Base-by-base conservation (phyloP, 371 early-diverging fungal species). In the Phascolomyces articulosus region DNA sequence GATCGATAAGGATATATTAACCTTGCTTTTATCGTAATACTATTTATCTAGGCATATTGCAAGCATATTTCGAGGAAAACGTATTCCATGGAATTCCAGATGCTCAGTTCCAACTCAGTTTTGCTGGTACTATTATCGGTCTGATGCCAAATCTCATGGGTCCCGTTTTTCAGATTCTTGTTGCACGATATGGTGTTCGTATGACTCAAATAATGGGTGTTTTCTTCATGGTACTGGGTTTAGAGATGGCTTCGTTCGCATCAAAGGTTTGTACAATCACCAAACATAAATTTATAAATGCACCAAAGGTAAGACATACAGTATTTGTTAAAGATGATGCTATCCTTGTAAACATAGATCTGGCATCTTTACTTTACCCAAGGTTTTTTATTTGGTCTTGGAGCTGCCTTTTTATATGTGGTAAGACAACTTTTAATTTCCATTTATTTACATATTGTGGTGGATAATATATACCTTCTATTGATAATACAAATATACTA, bases 291-390 rank as follows among this genome's bases (percentile, higher is more conserved):
- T n/a, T n/a, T n/a, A n/a, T n/a, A n/a, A n/a, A n/a, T n/a, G n/a
- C n/a, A n/a, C n/a, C n/a, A n/a, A n/a, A n/a, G n/a, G n/a, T n/a
- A n/a, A n/a, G n/a, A n/a, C n/a, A n/a, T n/a, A n/a, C n/a, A n/a
- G n/a, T n/a, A n/a, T n/a, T n/a, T n/a, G n/a, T n/a, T n/a, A n/a
- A n/a, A n/a, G n/a, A n/a, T n/a, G n/a, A n/a, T n/a, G n/a, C 38
- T 38, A 9, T 13, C 38, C 13, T 38, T 38, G 11, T 6, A 13
- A 47, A 47, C n/a, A 13, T 47, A 66, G 61, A 75, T 78, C 7
- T 91, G 91, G 91, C 90, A 91, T 21, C 60, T 91, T 26, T 82
- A 85, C 34, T 57, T 92, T 1, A 85, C 91, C 0, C 93, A 92
- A 70, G 92, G 92, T 21, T 62, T 92, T 3, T 41, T 91, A 18